Percentiles rank a stretch among this genome's conserved stretches.
Evolutionary conservation across 2,329 filamentous ascomycete genomes (phyloP).

Genomic region (Nigrospora osmanthi): DNA sequence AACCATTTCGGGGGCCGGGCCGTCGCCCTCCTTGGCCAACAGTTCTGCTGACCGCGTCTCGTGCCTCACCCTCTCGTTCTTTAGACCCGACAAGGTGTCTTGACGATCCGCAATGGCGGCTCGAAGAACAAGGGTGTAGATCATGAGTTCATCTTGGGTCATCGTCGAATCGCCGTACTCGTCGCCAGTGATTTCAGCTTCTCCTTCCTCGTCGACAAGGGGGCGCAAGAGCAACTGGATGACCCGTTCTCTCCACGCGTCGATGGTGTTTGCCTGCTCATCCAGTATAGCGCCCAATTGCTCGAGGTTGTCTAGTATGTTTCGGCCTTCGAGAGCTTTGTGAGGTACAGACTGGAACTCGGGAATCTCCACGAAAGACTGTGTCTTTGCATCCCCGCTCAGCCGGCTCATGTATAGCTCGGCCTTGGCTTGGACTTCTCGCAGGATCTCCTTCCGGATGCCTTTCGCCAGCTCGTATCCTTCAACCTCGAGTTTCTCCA

Average conservation of each 20-base stretch:
- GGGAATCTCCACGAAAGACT: conserved; percentile 55
- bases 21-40: conserved; percentile 54
- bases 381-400: conserved; percentile 38
- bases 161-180: conserved; percentile 86
- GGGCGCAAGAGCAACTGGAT: conserved; percentile 64
- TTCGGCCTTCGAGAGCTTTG: conserved; percentile 65
- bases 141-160: conserved; percentile 81
- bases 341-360: conserved; percentile 44
- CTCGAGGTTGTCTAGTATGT: conserved; percentile 59
- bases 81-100: conserved; percentile 66
- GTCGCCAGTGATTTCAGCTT: conserved; percentile 70
- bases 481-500: conserved; percentile 64
- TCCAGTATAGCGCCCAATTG: conserved; percentile 60
- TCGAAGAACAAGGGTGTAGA: conserved; percentile 73
- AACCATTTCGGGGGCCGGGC: conserved; percentile 61
- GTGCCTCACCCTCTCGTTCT: conserved; percentile 66
- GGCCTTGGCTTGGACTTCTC: conserved; percentile 45
- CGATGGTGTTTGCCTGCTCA: conserved; percentile 60
- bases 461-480: conserved; percentile 72
- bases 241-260: conserved; percentile 68
- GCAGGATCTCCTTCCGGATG: conserved; percentile 72
- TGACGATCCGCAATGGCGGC: conserved; percentile 72
- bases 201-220: conserved; percentile 75
- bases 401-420: conserved; percentile 58
- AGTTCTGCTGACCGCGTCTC: conserved; percentile 58